phyloP scores from a whole-genome alignment of 345 rosid genomes.

The Kernera saxatilis region DNA sequence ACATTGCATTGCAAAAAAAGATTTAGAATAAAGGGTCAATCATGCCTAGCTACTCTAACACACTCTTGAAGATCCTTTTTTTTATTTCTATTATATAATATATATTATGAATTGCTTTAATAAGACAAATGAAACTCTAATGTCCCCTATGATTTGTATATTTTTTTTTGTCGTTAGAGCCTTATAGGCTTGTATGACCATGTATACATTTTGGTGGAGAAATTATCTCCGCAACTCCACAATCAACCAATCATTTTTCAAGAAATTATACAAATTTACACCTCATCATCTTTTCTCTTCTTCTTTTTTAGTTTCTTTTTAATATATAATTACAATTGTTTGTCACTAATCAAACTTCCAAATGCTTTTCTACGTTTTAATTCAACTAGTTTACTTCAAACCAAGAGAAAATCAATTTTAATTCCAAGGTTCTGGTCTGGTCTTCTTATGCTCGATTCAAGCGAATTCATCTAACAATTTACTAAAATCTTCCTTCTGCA shows the following conservation, averaged over 20 bases:
- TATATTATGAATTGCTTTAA: not conserved
- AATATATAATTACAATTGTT: not conserved
- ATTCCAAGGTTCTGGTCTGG: not conserved
- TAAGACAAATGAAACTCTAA: constrained; percentile 8
- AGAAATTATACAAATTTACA: not conserved
- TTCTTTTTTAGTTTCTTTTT: not conserved
- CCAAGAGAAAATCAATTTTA: not conserved
- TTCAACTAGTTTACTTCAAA: not conserved
- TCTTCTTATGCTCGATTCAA: not conserved
- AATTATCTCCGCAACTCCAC: constrained; percentile 4
- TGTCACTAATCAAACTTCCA: not conserved
- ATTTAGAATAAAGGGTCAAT: constrained; percentile 14
- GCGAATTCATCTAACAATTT: not conserved
- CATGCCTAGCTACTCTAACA: constrained; percentile 26
- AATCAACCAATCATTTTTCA: constrained; percentile 8
- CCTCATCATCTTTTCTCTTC: not conserved
- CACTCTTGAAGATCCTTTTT: constrained; percentile 23
- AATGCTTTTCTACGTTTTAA: not conserved
- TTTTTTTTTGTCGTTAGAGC: constrained; percentile 3
- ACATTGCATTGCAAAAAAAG: constrained; percentile 15
- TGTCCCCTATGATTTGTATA: constrained; percentile 19
- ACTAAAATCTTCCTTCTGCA: not conserved
- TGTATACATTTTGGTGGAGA: constrained; percentile 8
- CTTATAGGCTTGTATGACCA: constrained; percentile 21
- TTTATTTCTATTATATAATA: not conserved